Evolutionary conservation across 139 green algal species (phyloP).

Genomic region (Trebouxia sp.): DNA sequence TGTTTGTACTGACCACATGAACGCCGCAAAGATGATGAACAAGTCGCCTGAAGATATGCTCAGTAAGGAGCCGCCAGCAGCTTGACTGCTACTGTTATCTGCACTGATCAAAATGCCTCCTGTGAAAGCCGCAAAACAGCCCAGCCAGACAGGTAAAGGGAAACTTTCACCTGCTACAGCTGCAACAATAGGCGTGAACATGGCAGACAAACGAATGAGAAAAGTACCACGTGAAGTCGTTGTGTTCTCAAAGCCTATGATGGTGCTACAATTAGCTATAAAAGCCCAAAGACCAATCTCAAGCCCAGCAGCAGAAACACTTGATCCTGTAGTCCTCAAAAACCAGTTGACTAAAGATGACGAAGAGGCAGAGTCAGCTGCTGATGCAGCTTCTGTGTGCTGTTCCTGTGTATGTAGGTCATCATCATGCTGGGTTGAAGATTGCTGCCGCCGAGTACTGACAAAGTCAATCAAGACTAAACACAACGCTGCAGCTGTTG

Average conservation of each 20-base stretch:
- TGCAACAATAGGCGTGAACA: conserved; percentile 31
- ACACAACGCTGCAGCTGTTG: neutral
- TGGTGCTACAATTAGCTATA: conserved; percentile 21
- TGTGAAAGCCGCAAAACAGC: neutral
- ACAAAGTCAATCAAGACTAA: neutral
- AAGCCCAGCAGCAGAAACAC: conserved; percentile 6
- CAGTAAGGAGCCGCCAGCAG: neutral
- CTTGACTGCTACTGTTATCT: neutral
- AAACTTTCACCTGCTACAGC: neutral
- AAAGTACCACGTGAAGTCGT: conserved; percentile 8
- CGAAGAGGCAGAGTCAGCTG: neutral
- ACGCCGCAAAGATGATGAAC: conserved; percentile 16
- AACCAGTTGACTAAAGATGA: neutral
- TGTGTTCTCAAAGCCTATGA: conserved; percentile 19
- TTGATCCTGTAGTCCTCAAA: neutral
- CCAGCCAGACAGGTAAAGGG: conserved; percentile 10
- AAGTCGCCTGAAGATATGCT: conserved; percentile 17
- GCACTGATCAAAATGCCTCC: conserved; percentile 26
- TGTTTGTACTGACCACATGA: conserved; percentile 32
- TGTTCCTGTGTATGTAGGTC: neutral
- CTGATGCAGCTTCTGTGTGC: neutral
- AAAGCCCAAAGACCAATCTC: conserved; percentile 25
- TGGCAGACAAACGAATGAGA: conserved; percentile 25
- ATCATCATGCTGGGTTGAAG: neutral
- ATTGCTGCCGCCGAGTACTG: neutral